Percentiles rank a stretch among this genome's conserved stretches.
These are phyloP conservation scores for Fusarium longipes DNA, from an alignment of 2,329 filamentous ascomycete genomes.

Conservation along the genomic window DNA sequence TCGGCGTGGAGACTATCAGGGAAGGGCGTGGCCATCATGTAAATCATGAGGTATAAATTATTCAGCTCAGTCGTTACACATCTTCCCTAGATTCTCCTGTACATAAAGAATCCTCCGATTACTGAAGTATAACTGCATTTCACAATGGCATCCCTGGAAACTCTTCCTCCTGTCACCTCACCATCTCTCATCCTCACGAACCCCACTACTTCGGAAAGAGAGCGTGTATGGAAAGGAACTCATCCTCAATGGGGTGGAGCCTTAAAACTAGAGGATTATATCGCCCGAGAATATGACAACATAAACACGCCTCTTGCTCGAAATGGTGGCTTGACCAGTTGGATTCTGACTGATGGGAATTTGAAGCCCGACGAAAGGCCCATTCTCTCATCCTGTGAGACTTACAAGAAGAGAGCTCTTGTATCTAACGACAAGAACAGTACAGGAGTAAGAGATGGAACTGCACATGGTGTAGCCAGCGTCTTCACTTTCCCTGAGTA, in stretches of 20 bases:
- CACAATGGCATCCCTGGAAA: constrained; percentile 36
- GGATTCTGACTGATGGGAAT: constrained; percentile 68
- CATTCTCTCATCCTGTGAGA: constrained; percentile 73
- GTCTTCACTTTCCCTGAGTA: constrained; percentile 79
- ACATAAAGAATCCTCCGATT: background rate
- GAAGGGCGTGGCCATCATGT: constrained; percentile 12
- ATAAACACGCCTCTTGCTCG: constrained; percentile 67
- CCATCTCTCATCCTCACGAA: constrained; percentile 58
- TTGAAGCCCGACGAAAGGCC: constrained; percentile 57
- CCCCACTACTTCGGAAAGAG: constrained; percentile 67
- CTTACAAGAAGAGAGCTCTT: constrained; percentile 69
- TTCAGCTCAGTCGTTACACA: background rate
- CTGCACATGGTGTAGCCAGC: constrained; percentile 80
- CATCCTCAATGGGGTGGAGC: constrained; percentile 69
- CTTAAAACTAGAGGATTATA: constrained; percentile 65
- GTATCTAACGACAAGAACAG: constrained; percentile 49
- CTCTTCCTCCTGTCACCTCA: constrained; percentile 41
- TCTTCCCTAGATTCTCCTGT: background rate
- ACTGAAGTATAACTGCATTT: background rate
- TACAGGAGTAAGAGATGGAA: constrained; percentile 60
- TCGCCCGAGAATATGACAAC: constrained; percentile 69
- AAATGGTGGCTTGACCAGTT: constrained; percentile 69
- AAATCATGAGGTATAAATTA: constrained; percentile 15
- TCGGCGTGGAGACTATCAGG: constrained; percentile 10
- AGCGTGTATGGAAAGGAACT: constrained; percentile 65